phyloP scores from a whole-genome alignment of 768 basidiomycete genomes.

The Agrocybe chaxingu region DNA sequence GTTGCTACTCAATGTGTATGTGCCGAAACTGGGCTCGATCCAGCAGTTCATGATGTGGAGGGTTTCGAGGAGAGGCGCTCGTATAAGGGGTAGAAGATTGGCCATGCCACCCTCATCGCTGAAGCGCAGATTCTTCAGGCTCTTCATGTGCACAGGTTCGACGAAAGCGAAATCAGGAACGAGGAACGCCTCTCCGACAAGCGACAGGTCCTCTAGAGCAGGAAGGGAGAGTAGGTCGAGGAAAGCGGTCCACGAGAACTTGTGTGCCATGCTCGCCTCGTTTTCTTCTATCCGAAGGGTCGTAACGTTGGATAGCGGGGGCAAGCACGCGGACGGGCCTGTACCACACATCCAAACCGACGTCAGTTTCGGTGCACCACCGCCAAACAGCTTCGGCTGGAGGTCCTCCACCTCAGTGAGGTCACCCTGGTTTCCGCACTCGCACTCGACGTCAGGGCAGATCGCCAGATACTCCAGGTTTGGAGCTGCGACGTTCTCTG shows the following conservation, averaged over 20 bases:
- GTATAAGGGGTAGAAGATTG: conserved; percentile 9
- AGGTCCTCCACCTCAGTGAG: background rate
- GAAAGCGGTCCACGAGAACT: background rate
- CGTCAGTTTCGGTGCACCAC: conserved; percentile 16
- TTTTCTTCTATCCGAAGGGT: conserved; percentile 15
- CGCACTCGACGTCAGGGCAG: background rate
- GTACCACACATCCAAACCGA: conserved; percentile 12
- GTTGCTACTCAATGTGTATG: background rate
- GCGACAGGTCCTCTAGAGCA: conserved; percentile 11
- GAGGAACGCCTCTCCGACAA: conserved; percentile 8
- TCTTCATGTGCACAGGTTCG: conserved; percentile 6
- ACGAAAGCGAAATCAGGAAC: background rate
- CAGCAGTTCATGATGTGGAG: conserved; percentile 10
- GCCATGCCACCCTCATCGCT: conserved; percentile 2
- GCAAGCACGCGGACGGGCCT: background rate
- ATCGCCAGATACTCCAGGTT: conserved; percentile 14
- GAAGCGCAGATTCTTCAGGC: conserved; percentile 15
- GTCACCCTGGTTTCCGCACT: background rate
- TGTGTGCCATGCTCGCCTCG: background rate
- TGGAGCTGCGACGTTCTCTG: conserved; percentile 7
- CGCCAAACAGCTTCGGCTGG: conserved; percentile 11
- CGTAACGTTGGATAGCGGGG: conserved; percentile 15
- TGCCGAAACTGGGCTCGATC: background rate
- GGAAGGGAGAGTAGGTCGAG: conserved; percentile 13
- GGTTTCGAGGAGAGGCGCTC: conserved; percentile 16